A percentile compares a stretch with the other conserved stretches of the same genome.
phyloP scores from a whole-genome alignment of 345 rosid genomes.

The Acer negundo region DNA sequence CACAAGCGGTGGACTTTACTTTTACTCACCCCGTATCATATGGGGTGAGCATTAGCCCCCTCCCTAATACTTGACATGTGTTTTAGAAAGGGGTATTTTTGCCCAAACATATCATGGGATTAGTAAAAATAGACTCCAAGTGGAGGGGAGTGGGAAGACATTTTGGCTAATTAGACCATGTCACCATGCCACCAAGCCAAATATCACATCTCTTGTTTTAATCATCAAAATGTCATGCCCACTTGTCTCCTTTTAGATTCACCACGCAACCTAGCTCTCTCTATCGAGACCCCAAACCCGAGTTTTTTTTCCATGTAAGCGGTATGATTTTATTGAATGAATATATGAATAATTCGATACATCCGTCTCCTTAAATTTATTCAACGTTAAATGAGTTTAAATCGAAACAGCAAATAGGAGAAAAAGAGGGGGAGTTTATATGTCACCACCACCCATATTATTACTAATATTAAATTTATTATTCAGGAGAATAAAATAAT shows the following conservation, averaged over 20 bases:
- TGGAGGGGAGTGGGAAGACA: background rate
- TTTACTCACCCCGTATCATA: too few relatives aligned
- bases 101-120: too few relatives aligned
- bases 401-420: too few relatives aligned
- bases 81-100: too few relatives aligned
- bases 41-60: too few relatives aligned
- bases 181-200: background rate
- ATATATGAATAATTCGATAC: background rate
- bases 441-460: background rate
- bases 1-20: too few relatives aligned
- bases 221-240: background rate
- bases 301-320: background rate
- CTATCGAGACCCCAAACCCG: background rate
- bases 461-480: background rate
- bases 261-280: background rate
- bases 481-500: background rate
- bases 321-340: background rate
- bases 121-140: too few relatives aligned
- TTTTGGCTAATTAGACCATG: background rate
- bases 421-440: too few relatives aligned
- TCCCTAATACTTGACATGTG: too few relatives aligned
- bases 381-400: too few relatives aligned
- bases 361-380: too few relatives aligned
- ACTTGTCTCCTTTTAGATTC: background rate
- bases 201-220: background rate